Conservation (phyloP, 305 asterid species). For the Nicotiana rustica region DNA sequence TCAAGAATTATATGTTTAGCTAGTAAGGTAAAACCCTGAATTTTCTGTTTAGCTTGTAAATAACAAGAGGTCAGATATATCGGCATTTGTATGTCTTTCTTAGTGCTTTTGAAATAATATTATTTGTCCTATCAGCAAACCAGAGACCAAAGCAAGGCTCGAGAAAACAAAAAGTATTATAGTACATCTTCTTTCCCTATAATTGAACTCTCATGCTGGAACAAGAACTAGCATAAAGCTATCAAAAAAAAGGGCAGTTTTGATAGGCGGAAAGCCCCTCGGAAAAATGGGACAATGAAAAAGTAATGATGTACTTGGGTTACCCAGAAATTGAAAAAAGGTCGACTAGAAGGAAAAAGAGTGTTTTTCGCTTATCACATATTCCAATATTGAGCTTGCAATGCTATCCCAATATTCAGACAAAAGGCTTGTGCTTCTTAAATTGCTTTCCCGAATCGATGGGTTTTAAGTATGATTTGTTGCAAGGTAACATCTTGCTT, state of each 20-base stretch:
- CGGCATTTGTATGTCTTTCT: not conserved
- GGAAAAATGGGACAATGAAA: not conserved
- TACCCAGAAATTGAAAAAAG: too few relatives aligned
- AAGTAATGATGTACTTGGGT: not conserved
- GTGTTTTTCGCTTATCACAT: not conserved
- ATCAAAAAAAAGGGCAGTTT: not conserved
- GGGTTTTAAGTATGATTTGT: conserved; percentile 7
- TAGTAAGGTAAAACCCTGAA: conserved; percentile 6
- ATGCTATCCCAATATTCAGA: not conserved
- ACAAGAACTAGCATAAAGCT: not conserved
- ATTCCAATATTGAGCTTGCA: conserved; percentile 3
- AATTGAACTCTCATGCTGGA: not conserved
- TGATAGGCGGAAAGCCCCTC: conserved; percentile 1
- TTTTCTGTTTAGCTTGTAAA: not conserved
- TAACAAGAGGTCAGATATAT: not conserved
- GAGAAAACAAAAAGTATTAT: not conserved
- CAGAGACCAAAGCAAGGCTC: not conserved
- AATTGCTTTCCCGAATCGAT: not conserved
- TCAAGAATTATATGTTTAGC: not conserved
- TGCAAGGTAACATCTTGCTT: conserved; percentile 14
- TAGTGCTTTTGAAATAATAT: conserved; percentile 1
- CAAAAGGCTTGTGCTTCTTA: not conserved
- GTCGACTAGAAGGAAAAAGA: not conserved
- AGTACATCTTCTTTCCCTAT: not conserved
- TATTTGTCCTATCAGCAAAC: not conserved